Evolutionary conservation across 148 eudicot genomes (phyloP).

Genomic region (Rhododendron ferrugineum): DNA sequence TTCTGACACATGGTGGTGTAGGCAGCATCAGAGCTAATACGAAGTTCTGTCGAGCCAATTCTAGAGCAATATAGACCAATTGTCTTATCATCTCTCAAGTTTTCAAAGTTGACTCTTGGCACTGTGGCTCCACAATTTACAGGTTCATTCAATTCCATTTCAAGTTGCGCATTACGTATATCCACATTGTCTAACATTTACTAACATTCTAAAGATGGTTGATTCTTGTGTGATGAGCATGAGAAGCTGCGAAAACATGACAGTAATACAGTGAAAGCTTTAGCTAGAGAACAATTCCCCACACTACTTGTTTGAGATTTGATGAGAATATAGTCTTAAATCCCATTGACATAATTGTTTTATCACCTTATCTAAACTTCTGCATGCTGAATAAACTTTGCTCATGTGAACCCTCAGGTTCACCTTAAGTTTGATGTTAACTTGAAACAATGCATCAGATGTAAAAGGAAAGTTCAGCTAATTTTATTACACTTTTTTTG

Average conservation of each 20-base stretch:
- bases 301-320: neutral
- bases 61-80: conserved; percentile 80
- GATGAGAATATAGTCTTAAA: neutral
- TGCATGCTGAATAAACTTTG: neutral
- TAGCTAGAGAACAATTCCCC: neutral
- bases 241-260: neutral
- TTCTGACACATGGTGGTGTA: conserved; percentile 22
- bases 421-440: neutral
- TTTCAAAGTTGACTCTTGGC: conserved; percentile 78
- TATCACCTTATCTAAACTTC: neutral
- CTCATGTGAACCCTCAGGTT: neutral
- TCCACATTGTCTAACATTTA: neutral
- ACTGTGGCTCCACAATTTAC: conserved; percentile 92
- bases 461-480: neutral
- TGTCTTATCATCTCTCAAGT: conserved; percentile 57
- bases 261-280: neutral
- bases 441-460: neutral
- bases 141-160: conserved; percentile 27
- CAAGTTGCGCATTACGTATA: neutral
- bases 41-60: conserved; percentile 69
- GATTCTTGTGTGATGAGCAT: neutral
- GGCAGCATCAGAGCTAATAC: conserved; percentile 85
- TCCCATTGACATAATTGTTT: neutral
- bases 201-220: neutral
- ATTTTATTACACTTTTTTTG: neutral